Conservation (phyloP, 2,329 filamentous ascomycete species). For the Davidsoniella neocaledoniae region DNA sequence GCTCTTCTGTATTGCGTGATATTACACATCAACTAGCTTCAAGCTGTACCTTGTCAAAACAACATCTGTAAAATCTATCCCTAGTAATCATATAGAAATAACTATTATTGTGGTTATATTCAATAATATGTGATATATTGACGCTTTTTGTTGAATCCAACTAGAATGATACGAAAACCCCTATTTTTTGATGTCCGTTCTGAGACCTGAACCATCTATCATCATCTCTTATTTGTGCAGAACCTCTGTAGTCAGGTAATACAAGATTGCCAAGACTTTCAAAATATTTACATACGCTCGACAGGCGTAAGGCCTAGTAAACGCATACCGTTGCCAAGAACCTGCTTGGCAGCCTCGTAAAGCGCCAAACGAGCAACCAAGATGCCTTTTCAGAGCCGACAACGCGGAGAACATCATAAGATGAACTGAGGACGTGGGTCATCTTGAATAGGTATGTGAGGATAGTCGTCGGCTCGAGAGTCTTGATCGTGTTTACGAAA, state of each 20-base stretch:
- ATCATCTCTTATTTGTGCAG: neutral
- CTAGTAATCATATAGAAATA: too few relatives aligned
- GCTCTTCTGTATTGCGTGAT: too few relatives aligned
- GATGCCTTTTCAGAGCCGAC: conserved; percentile 58
- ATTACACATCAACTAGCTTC: too few relatives aligned
- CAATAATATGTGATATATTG: too few relatives aligned
- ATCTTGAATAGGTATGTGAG: conserved; percentile 67
- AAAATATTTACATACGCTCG: conserved; percentile 24
- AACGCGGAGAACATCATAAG: conserved; percentile 68
- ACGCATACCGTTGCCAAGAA: conserved; percentile 69
- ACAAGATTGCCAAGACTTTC: neutral
- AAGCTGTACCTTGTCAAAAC: too few relatives aligned
- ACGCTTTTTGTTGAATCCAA: too few relatives aligned
- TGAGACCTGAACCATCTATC: neutral
- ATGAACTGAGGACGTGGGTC: conserved; percentile 63
- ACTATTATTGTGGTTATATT: too few relatives aligned
- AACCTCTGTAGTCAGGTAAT: neutral
- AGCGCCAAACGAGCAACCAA: conserved; percentile 59
- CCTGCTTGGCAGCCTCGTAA: conserved; percentile 58
- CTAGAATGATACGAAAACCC: too few relatives aligned
- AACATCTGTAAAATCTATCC: too few relatives aligned
- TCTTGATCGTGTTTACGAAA: conserved; percentile 68
- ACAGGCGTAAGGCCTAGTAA: conserved; percentile 65
- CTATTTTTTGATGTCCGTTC: conserved; percentile 1
- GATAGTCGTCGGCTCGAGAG: conserved; percentile 50